Conservation (phyloP, 2,329 filamentous ascomycete genomes). For the Fusarium falciforme region DNA sequence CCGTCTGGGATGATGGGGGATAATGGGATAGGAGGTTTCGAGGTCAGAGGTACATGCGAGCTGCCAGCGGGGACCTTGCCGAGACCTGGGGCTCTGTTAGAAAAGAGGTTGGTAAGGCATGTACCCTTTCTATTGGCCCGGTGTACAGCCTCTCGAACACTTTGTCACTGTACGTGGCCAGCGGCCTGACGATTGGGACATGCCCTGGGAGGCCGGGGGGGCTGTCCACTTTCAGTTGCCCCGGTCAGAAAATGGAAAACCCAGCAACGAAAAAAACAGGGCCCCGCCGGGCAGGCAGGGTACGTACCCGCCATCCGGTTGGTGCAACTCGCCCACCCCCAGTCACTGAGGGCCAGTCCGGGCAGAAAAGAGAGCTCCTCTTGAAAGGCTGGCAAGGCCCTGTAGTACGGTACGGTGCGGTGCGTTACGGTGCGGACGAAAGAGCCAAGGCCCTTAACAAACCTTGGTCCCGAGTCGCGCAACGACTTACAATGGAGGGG, state of each 20-base stretch:
- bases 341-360: conserved; percentile 10
- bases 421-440: conserved; percentile 2
- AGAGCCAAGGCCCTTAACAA: conserved; percentile 27
- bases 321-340: conserved; percentile 23
- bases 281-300: conserved; percentile 28
- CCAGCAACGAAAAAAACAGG: conserved; percentile 9
- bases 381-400: not conserved
- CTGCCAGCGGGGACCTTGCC: conserved; percentile 21
- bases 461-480: conserved; percentile 23
- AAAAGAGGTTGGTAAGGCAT: conserved; percentile 11
- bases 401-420: not conserved
- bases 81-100: not conserved
- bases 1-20: not conserved
- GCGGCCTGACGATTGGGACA: conserved; percentile 7
- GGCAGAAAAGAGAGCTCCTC: not conserved
- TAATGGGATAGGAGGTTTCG: conserved; percentile 17
- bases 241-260: conserved; percentile 34
- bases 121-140: not conserved
- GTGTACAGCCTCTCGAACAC: conserved; percentile 1
- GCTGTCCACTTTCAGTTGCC: conserved; percentile 27
- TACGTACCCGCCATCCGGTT: conserved; percentile 38
- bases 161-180: conserved; percentile 20
- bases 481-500: not conserved
- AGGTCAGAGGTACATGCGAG: conserved; percentile 22
- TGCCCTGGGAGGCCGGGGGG: not conserved